Base-by-base conservation (phyloP, 2,329 filamentous ascomycete species). In the Nannizzia gypsea region DNA sequence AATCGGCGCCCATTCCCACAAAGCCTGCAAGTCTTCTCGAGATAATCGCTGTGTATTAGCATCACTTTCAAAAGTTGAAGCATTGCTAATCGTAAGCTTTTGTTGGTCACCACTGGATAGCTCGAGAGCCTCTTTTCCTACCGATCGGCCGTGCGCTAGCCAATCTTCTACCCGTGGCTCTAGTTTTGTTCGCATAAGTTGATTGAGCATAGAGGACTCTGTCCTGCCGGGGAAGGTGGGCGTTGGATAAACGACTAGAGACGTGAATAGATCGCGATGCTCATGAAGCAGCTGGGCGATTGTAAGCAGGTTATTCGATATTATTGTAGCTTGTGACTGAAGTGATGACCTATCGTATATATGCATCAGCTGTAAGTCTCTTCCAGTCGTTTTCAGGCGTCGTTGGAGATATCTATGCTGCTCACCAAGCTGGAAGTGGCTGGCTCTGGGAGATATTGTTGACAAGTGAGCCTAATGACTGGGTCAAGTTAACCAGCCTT, bases 181-280 rank as follows among this genome's bases (percentile, higher is more conserved):
- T 56, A 90, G 80, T 70, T 93, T 93, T 74, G 93, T 95, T 42
- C 89, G 85, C 34, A 95, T 77, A 1, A 95, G 78, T 66, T 86
- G 82, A 26, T 82, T 78, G 1, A 92, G 79, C 3, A 89, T 78
- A 56, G 70, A 67, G 1, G 70, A 74, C 70, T 87, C 83, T 3
- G 81, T 85, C 66, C 81, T 85, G 40, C 83, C 86, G 3, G 83
- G 90, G 73, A 83, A 93, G 70, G 85, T 84, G 1, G 89, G 87
- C 11, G 85, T 83, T 0, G 90, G 90, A 69, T 88, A 89, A 22
- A 88, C 82, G 64, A 88, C 86, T 57, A 89, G 80, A 59, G 83
- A 83, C 60, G 80, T 80, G 63, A 95, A 83, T 52, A 90, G 80
- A 46, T 85, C 80, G 44, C 81, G 76, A 67, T 91, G 82, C 59